phyloP scores from a whole-genome alignment of 805 yeast species.

The Nakazawaea peltata region DNA sequence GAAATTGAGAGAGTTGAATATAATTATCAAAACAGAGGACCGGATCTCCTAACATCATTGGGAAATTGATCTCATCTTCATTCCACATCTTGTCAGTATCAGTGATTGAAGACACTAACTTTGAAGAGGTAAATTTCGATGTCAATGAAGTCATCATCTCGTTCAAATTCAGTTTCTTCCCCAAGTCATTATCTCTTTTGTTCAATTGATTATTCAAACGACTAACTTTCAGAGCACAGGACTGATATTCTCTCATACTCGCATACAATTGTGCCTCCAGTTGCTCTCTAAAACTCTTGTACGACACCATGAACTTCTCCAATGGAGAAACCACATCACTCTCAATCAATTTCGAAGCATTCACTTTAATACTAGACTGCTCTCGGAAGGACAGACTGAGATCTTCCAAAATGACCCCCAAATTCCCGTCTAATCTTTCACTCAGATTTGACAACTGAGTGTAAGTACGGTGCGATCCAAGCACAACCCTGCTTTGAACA shows the following conservation, averaged over 20 bases:
- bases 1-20: not conserved
- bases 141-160: not conserved
- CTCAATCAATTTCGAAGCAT: conserved; percentile 3
- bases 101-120: no score
- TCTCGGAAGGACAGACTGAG: not conserved
- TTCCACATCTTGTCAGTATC: not conserved
- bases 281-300: conserved; percentile 4
- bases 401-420: not conserved
- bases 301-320: not conserved
- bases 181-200: not conserved
- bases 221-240: no score
- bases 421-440: conserved; percentile 3
- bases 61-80: conserved; percentile 1
- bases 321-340: conserved; percentile 4
- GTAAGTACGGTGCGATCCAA: not conserved
- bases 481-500: not conserved
- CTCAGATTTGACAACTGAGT: no score
- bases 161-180: conserved; percentile 23
- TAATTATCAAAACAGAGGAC: conserved; percentile 1
- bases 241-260: not conserved
- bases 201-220: no score
- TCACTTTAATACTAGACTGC: not conserved
- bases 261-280: not conserved
- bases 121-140: not conserved
- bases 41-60: conserved; percentile 3